Base-by-base conservation (phyloP, 352 stramenopile genomes). In the Phytophthora ramorum region DNA sequence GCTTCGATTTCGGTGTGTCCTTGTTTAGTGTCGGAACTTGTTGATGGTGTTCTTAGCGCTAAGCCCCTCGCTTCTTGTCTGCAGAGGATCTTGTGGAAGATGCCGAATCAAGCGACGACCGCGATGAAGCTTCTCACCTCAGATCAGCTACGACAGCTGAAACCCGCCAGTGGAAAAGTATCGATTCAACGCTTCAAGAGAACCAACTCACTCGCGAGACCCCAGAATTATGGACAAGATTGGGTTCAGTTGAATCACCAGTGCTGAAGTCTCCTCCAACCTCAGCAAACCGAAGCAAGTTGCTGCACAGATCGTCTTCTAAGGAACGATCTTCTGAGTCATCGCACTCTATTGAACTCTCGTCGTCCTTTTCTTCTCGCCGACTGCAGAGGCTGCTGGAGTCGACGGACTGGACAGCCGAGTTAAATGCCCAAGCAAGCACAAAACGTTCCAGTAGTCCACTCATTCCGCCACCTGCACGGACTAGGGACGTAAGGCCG, bases 371-470 rank as follows among this genome's bases (percentile, higher is more conserved):
- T 22, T 82, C 78, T 22, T 78, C 72, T 14, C 65, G 56, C 10
- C 71, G 85, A 10, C 58, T 93, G n/a, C 78, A 81, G 22, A 76
- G 60, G 28, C 58, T 93, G 16, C 71, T 92, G 16, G 83, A 90
- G 51, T 92, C 83, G 3, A 92, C 85, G 4, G 82, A 92, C 50
- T 94, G 83, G 85, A 75, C 45, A 63, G 62, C 70, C 2, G 66
- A 75, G 22, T 59, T 78, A 30, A 67, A 58, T 17, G 46, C 60
- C 0, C 60, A 72, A 50, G 51, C 26, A 20, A 61, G 13, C 9
- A 28, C 22, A 26, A 41, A 37, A 13, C 17, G 3, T 35, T 10
- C 30, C 38, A 20, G 46, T 66, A 58, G 26, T 44, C 26, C n/a
- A 14, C 32, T 40, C 10, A 20, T 12, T 26, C 14, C 28, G 20